A percentile compares a stretch with the other conserved stretches of the same genome.
phyloP scores from a whole-genome alignment of 2,329 filamentous ascomycete species.

The Claviceps monticola region DNA sequence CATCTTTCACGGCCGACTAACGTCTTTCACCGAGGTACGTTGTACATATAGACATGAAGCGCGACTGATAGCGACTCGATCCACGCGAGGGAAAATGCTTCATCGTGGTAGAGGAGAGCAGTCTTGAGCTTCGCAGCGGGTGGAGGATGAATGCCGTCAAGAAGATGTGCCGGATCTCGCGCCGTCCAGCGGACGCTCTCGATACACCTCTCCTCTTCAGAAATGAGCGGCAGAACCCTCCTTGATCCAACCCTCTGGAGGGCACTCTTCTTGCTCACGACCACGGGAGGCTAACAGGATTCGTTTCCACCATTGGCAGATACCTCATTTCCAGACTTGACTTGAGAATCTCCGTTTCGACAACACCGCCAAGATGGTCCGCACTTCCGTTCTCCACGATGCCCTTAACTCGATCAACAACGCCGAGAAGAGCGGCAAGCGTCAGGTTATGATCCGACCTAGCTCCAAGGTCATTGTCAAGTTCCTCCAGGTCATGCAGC shows the following conservation, averaged over 20 bases:
- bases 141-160: slow-evolving; percentile 8
- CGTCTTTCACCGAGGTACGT: slow-evolving; percentile 29
- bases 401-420: slow-evolving; percentile 99
- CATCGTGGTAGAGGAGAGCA: slow-evolving; percentile 47
- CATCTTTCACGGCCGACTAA: slow-evolving; percentile 2
- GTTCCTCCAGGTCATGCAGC: slow-evolving; percentile 99
- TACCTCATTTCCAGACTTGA: slow-evolving; percentile 52
- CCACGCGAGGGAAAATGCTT: slow-evolving; percentile 26
- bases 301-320: slow-evolving; percentile 30
- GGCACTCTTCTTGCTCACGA: slow-evolving; percentile 58
- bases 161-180: neutral
- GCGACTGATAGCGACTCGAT: slow-evolving; percentile 17
- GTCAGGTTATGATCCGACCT: slow-evolving; percentile 95
- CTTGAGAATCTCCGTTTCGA: slow-evolving; percentile 61
- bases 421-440: slow-evolving; percentile 99
- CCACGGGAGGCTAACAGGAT: slow-evolving; percentile 48
- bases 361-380: slow-evolving; percentile 81
- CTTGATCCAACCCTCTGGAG: slow-evolving; percentile 32
- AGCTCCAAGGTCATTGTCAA: slow-evolving; percentile 99
- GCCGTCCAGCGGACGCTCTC: slow-evolving; percentile 9
- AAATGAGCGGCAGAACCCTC: slow-evolving; percentile 60
- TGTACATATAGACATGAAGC: slow-evolving; percentile 6
- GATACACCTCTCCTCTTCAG: slow-evolving; percentile 53
- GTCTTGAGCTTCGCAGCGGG: slow-evolving; percentile 29
- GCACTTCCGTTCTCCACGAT: slow-evolving; percentile 99